Conservation (phyloP, 1,284 basidiomycete genomes). For the Coniferiporia weirii region DNA sequence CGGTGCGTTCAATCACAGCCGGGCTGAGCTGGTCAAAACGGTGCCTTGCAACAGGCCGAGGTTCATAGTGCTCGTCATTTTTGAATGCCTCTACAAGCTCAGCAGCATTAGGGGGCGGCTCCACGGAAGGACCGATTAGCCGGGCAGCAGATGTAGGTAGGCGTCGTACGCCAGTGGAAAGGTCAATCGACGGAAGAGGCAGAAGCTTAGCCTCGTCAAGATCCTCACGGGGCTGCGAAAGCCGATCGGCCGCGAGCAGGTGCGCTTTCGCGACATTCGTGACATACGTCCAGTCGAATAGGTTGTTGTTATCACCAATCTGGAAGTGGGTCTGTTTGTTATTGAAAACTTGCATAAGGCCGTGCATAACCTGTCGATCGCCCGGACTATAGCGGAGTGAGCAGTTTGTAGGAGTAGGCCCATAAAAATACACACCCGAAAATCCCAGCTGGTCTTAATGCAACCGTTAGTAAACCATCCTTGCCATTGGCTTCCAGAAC, state of each 20-base stretch:
- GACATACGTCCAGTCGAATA: slow-evolving; percentile 98
- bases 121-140: slow-evolving; percentile 75
- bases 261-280: slow-evolving; percentile 95
- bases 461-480: slow-evolving; percentile 81
- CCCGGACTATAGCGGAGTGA: slow-evolving; percentile 57
- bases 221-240: slow-evolving; percentile 43
- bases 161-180: slow-evolving; percentile 55
- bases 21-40: slow-evolving; percentile 72
- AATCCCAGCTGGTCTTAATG: slow-evolving; percentile 92
- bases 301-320: slow-evolving; percentile 89
- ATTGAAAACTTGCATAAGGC: slow-evolving; percentile 78
- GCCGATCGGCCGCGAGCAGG: slow-evolving; percentile 86
- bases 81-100: slow-evolving; percentile 59
- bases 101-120: slow-evolving; percentile 53
- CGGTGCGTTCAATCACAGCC: slow-evolving; percentile 43
- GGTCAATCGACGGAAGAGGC: slow-evolving; percentile 58
- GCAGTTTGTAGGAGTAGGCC: slow-evolving; percentile 3
- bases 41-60: slow-evolving; percentile 64
- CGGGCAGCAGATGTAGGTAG: slow-evolving; percentile 76
- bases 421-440: slow-evolving; percentile 66
- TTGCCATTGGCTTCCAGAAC: slow-evolving; percentile 85
- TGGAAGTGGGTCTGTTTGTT: slow-evolving; percentile 88
- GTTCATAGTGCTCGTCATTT: slow-evolving; percentile 36
- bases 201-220: slow-evolving; percentile 45
- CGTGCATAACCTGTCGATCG: slow-evolving; percentile 83